Base-by-base conservation (phyloP, 108 stramenopile genomes). In the Cyclotella cryptica region DNA sequence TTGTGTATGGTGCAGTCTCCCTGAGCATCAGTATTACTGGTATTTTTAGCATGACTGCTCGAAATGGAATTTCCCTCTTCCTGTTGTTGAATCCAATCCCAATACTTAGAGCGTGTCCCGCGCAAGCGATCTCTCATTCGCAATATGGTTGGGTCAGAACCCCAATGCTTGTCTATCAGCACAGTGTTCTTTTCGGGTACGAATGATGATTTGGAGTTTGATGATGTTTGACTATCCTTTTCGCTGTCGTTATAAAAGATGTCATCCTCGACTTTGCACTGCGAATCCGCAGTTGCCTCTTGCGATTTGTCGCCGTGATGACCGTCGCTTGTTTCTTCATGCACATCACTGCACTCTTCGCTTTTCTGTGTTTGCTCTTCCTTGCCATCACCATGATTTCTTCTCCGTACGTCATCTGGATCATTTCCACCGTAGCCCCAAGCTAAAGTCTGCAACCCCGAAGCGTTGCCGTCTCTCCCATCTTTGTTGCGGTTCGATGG, bases 161-260 rank as follows among this genome's bases (percentile, higher is more conserved):
- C 94, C 92, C 94, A 95, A 62, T 95, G 94, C 74, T 92, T 92
- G 73, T 95, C 94, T 14, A 87, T 80, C 19, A 79, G 43, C 15
- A 85, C 71, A 63, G 22, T 69, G 70, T 55, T 60, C 58, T 59
- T 64, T 44, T 29, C n/a, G n/a, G n/a, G n/a, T n/a, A n/a, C n/a
- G n/a, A n/a, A n/a, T n/a, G n/a, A n/a, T n/a, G n/a, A n/a, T n/a
- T n/a, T n/a, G n/a, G n/a, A 15, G 14, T 66, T 13, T 15, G 14
- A 46, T 74, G 19, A 15, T 66, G 63, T 42, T n/a, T 65, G 41
- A 65, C 44, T 10, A 65, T 42, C 22, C 59, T 44, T 43, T 44
- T n/a, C n/a, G n/a, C n/a, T n/a, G n/a, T n/a, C n/a, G n/a, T n/a
- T n/a, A n/a, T n/a, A n/a, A n/a, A n/a, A n/a, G n/a, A n/a, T n/a